Evolutionary conservation across 768 basidiomycete species (phyloP), one percentile per base, ranked within the genome.

Genomic region (Hygrocybe coccinea): DNA sequence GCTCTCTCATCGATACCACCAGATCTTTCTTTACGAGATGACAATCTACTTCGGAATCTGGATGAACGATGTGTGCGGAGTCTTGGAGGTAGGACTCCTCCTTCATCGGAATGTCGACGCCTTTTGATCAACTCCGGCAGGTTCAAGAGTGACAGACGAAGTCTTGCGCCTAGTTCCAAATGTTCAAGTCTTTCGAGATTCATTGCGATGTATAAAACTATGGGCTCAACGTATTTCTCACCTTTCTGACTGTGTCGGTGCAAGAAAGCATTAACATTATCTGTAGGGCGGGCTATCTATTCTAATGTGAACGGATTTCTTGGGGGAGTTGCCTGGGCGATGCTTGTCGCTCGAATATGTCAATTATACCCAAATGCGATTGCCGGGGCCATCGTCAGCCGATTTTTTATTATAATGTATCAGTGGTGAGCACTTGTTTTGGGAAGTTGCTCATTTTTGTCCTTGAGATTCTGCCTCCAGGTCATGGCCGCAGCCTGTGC

Each of bases 291-390:
- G 73, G 97, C 95, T 22, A 95, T 99, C 58, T 97, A 97, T 71
- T 95, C 94, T 1, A 99, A 99, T 69, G 92, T 97, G 10, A 93
- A 93, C 63, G 97, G 95, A 17, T 99, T 98, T 70, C 81, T 95
- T 33, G 97, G 97, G 55, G 97, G 97, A 65, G 95, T 98, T 1
- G 95, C 95, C 25, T 99, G 97, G 97, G 91, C 95, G 3, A 89
- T 98, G 78, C 83, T 98, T 38, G 95, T 97, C n/a, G 97, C 97
- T 50, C 86, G 97, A 70, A 94, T 98, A 79, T 99, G 97, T 74
- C 97, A 99, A 66, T 74, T 99, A 53, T 99, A 98, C 70, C 97
- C 97, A 29, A 97, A 87, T 58, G 95, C 93, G 7, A 85, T 86
- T 56, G 92, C 95, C 11, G 93, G 94, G 14, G 91, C 91, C 3